Evolutionary conservation across 129 eudicot species (phyloP).

Genomic region (Artemisia annua): DNA sequence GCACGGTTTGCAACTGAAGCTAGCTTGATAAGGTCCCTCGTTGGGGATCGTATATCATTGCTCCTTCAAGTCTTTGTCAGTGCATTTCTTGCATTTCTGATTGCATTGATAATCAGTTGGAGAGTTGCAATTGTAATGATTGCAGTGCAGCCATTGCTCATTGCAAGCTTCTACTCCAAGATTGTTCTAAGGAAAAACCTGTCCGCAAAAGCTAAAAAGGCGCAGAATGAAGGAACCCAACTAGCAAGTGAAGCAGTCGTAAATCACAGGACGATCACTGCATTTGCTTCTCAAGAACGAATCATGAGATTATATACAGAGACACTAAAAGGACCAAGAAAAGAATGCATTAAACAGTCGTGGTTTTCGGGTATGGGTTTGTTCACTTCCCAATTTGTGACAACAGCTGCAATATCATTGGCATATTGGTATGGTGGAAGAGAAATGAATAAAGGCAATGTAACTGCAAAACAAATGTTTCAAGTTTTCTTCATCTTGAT

Average conservation of each 20-base stretch:
- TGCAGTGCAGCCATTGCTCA: slow-evolving; percentile 57
- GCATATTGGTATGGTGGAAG: slow-evolving; percentile 85
- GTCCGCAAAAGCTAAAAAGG: slow-evolving; percentile 57
- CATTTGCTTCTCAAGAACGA: slow-evolving; percentile 72
- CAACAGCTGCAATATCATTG: slow-evolving; percentile 56
- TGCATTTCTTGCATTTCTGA: slow-evolving; percentile 54
- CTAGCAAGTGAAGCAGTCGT: slow-evolving; percentile 84
- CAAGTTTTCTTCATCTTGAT: slow-evolving; percentile 77
- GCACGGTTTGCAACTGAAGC: slow-evolving; percentile 69
- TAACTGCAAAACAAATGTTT: slow-evolving; percentile 57
- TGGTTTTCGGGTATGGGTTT: slow-evolving; percentile 71
- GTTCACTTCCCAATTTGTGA: slow-evolving; percentile 60
- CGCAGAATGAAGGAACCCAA: slow-evolving; percentile 73
- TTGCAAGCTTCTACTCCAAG: slow-evolving; percentile 63
- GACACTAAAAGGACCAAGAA: slow-evolving; percentile 51
- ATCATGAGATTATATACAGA: slow-evolving; percentile 49
- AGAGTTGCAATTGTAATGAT: slow-evolving; percentile 70
- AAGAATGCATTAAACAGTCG: slow-evolving; percentile 59
- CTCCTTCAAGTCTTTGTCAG: slow-evolving; percentile 65
- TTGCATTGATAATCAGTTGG: slow-evolving; percentile 58
- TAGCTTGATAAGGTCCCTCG: slow-evolving; percentile 58
- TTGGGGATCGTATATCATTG: slow-evolving; percentile 70
- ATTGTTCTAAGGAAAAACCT: slow-evolving; percentile 55
- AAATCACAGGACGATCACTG: slow-evolving; percentile 73
- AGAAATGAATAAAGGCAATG: slow-evolving; percentile 52